Evolutionary conservation across 192 early-diverging fungal genomes (phyloP), one percentile per base, ranked within the genome.

Genomic region (Podochytrium sp.): DNA sequence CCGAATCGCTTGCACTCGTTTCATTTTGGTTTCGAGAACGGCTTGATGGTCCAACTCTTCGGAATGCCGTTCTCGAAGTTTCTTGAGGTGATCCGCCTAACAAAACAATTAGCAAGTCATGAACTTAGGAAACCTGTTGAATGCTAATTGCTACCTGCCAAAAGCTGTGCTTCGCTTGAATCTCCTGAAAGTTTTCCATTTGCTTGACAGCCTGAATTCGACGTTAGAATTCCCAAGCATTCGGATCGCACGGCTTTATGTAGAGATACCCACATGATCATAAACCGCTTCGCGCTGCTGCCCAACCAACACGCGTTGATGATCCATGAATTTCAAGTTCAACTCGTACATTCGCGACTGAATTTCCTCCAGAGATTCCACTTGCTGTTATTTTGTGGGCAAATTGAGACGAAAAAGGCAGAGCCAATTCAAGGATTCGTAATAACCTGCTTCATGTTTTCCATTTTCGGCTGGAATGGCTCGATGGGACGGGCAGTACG

Each of bases 101-200:
- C 10, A 55, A 29, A 23, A 10, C 7, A n/a, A 2, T 41, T 65
- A 20, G 47, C 4, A 35, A 16, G 42, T 43, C 2, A 1, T 34
- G 32, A 0, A 34, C 14, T 12, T 20, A 62, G 14, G 27, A 39
- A n/a, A n/a, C n/a, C n/a, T n/a, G n/a, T n/a, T n/a, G 32, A 39
- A 30, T 10, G 16, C 1, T 25, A 62, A 62, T 30, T 14, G 5
- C 23, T 29, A 65, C 63, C 52, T 71, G 69, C 69, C 69, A 71
- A 41, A 47, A 60, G 10, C 18, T 59, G 12, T 71, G 57, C 39
- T 42, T 23, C 32, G 57, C 52, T 39, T 71, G 69, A 59, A 71
- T 43, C 25, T 57, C 69, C 29, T 71, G 69, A 59, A 71, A 71
- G 35, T 29, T 71, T 59, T 71, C 34, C 23, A 71, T 59, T 42